Evolutionary conservation across 2,329 filamentous ascomycete genomes (phyloP).

Genomic region (Delphinella strobiligena): DNA sequence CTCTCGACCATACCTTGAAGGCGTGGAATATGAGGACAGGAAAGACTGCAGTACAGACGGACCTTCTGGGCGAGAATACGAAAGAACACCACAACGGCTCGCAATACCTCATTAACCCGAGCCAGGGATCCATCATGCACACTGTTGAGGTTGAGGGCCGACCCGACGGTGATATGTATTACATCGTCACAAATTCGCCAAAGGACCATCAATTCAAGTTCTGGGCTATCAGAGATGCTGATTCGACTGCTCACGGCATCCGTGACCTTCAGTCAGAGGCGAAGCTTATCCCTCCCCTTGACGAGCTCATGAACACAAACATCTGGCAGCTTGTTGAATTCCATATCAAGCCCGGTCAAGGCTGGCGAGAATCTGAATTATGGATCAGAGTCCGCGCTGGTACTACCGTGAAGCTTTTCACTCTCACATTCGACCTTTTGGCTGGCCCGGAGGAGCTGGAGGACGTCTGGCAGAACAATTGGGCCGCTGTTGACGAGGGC

Average conservation of each 20-base stretch:
- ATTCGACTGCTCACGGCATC: conserved; percentile 46
- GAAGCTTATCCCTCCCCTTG: conserved; percentile 50
- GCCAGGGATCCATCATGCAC: conserved; percentile 64
- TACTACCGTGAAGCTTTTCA: conserved; percentile 48
- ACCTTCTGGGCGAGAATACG: conserved; percentile 54
- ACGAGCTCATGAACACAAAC: conserved; percentile 38
- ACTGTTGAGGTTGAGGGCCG: conserved; percentile 54
- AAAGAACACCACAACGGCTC: conserved; percentile 46
- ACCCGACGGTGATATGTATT: conserved; percentile 40
- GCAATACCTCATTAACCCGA: conserved; percentile 69
- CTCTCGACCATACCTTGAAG: conserved; percentile 76
- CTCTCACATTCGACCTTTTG: conserved; percentile 61
- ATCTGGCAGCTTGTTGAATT: conserved; percentile 40
- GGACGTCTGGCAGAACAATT: conserved; percentile 51
- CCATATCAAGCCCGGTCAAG: conserved; percentile 25
- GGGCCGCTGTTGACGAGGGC: conserved; percentile 32
- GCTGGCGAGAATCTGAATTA: conserved; percentile 29
- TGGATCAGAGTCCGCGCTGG: conserved; percentile 45
- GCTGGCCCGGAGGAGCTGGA: conserved; percentile 44
- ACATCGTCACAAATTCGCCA: conserved; percentile 75
- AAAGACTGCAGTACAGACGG: conserved; percentile 61
- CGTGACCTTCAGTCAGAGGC: conserved; percentile 57
- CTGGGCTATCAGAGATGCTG: conserved; percentile 61
- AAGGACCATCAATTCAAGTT: conserved; percentile 90
- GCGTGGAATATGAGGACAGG: conserved; percentile 83